A percentile compares a stretch with the other conserved stretches of the same genome.
Conservation (phyloP, 2,329 filamentous ascomycete species). For the Ophiostoma novo-ulmi region DNA sequence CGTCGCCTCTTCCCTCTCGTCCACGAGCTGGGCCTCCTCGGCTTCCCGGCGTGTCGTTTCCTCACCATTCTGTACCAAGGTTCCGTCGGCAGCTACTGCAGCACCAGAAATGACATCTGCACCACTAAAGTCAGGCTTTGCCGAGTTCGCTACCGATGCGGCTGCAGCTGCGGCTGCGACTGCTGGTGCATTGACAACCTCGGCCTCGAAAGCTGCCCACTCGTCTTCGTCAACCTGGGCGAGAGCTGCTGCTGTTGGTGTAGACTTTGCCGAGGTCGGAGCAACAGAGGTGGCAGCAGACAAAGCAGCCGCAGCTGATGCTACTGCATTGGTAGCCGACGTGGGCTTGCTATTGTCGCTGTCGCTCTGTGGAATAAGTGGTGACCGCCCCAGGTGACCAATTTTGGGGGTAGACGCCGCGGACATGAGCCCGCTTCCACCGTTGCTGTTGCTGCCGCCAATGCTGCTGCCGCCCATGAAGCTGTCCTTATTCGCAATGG, state of each 20-base stretch:
- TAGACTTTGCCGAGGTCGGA: not conserved
- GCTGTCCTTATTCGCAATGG: conserved; percentile 36
- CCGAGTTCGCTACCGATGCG: too few relatives aligned
- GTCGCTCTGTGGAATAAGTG: conserved; percentile 34
- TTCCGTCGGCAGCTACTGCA: conserved; percentile 59
- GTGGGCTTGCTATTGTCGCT: not conserved
- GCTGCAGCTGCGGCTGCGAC: conserved; percentile 29
- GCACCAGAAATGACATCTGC: conserved; percentile 62
- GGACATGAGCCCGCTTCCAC: conserved; percentile 30
- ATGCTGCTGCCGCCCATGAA: conserved; percentile 27
- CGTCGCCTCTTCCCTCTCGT: conserved; percentile 70
- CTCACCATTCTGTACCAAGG: conserved; percentile 44
- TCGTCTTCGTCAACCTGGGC: conserved; percentile 63
- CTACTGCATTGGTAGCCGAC: not conserved
- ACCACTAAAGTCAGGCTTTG: conserved; percentile 25
- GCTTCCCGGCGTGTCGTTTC: conserved; percentile 48
- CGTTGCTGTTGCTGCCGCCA: conserved; percentile 14
- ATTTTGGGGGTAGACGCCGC: conserved; percentile 42
- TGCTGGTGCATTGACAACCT: conserved; percentile 53
- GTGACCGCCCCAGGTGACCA: conserved; percentile 37
- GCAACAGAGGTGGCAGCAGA: conserved; percentile 6
- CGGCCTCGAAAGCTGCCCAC: conserved; percentile 82
- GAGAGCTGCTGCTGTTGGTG: conserved; percentile 17
- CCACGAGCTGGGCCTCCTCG: conserved; percentile 52
- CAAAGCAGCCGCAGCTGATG: not conserved